These are phyloP conservation scores for Zygoascus tannicola DNA, from an alignment of 805 yeast species.

Conservation along the genomic window DNA sequence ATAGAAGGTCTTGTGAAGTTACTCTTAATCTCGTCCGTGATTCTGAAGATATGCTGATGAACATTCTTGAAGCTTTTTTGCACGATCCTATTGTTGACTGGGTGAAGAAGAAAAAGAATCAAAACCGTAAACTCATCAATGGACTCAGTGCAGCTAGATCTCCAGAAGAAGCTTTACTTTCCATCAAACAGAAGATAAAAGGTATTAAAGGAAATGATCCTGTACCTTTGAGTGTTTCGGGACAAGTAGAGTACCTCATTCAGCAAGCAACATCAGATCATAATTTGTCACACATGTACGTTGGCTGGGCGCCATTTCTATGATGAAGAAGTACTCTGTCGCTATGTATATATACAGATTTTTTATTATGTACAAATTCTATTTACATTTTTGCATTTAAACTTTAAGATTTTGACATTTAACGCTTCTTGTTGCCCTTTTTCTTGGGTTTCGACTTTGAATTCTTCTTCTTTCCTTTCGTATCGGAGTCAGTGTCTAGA, in stretches of 20 bases:
- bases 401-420: neutral
- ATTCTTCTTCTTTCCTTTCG: constrained; percentile 22
- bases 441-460: constrained; percentile 32
- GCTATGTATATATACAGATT: neutral
- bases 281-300: constrained; percentile 75
- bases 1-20: constrained; percentile 77
- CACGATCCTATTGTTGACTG: constrained; percentile 89
- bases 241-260: constrained; percentile 84
- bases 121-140: constrained; percentile 9
- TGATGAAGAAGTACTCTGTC: constrained; percentile 15
- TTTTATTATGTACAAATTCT: constrained; percentile 3
- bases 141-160: constrained; percentile 21
- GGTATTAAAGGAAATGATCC: constrained; percentile 79
- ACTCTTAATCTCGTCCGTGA: constrained; percentile 62
- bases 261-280: constrained; percentile 69
- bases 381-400: neutral
- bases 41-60: constrained; percentile 79
- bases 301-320: constrained; percentile 85
- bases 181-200: constrained; percentile 68
- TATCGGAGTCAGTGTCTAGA: constrained; percentile 29
- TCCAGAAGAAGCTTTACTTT: constrained; percentile 62
- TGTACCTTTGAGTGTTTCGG: constrained; percentile 78
- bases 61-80: constrained; percentile 81
- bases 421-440: constrained; percentile 24
- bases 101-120: constrained; percentile 30